These are phyloP conservation scores for Leishmania aethiopica DNA, from an alignment of 208 protist genomes.

Conservation along the genomic window DNA sequence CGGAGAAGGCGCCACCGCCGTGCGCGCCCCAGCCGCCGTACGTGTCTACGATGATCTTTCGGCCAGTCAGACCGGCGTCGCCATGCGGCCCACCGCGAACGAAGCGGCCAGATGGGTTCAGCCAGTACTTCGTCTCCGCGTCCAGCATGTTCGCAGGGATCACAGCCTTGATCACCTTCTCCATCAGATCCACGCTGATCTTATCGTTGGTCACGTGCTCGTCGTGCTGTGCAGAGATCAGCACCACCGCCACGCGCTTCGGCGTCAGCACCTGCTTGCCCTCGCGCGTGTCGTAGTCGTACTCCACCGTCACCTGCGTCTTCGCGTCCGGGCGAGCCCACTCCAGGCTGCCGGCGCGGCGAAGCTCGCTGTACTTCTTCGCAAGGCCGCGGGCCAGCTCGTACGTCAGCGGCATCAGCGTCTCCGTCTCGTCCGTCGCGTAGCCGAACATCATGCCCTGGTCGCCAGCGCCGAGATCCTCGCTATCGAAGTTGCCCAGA, in stretches of 20 bases:
- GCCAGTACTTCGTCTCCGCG: slow-evolving; percentile 96
- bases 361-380: slow-evolving; percentile 95
- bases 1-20: slow-evolving; percentile 99
- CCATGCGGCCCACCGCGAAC: slow-evolving; percentile 99
- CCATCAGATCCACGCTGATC: slow-evolving; percentile 92
- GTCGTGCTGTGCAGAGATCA: slow-evolving; percentile 99
- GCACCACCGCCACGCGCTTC: slow-evolving; percentile 96
- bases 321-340: slow-evolving; percentile 99
- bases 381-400: slow-evolving; percentile 95
- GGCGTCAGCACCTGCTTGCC: slow-evolving; percentile 90
- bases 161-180: slow-evolving; percentile 96
- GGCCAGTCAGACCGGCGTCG: slow-evolving; percentile 99
- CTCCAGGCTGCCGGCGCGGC: slow-evolving; percentile 92
- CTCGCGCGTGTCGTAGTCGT: slow-evolving; percentile 93
- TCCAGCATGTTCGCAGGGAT: slow-evolving; percentile 96
- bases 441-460: slow-evolving; percentile 99
- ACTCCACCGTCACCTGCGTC: slow-evolving; percentile 99
- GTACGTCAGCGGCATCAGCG: slow-evolving; percentile 98
- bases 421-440: slow-evolving; percentile 98
- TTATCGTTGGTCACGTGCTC: slow-evolving; percentile 95
- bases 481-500: slow-evolving; percentile 95
- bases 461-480: slow-evolving; percentile 99
- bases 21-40: slow-evolving; percentile 99
- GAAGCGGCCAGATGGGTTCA: slow-evolving; percentile 99
- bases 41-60: slow-evolving; percentile 99